Base-by-base conservation (phyloP, 176 grass and related monocot species). In the Rhynchospora tenuis region DNA sequence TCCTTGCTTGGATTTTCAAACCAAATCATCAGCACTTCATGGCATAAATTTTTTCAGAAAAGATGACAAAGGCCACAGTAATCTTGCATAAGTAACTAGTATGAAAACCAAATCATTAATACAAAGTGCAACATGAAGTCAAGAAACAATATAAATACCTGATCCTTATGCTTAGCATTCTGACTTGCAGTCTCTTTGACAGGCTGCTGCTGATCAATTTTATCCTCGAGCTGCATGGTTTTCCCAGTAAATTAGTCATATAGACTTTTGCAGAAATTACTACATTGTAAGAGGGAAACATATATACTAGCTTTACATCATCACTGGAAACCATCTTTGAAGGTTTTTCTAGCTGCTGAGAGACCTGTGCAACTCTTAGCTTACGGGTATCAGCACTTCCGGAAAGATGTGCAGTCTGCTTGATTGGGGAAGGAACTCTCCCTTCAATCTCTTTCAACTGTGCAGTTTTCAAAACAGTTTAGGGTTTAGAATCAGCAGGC, bases 71-170 rank as follows among this genome's bases (percentile, higher is more conserved):
- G 4, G 46, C 70, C 44, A 24, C 45, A 7, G 3, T 22, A 73
- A 50, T 73, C 70, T 26, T 73, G 26, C 45, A 38, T 12, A 51
- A 48, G 20, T 4, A 74, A 74, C 44, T 3, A 1, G 43, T 23
- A 74, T 38, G 33, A 50, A 20, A 74, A 50, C 22, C 27, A 51
- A 1, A 50, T 74, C 70, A 44, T 48, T 12, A 20, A 73, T 50
- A 74, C 70, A 2, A 51, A 74, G 45, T 51, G 12, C 45, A 74
- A 51, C 9, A 74, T 51, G 13, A 76, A 76, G 14, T 55, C 23
- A 76, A 38, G 48, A 76, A 28, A 76, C 23, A 24, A 75, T 38
- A 38, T 75, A 54, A 28, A 55, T 86, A 97, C 94, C 90, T 93
- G 77, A 79, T 59, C 67, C 51, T 90, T 85, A 33, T 67, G 70